Conservation (phyloP, 2,329 filamentous ascomycete species). For the Xylariaceae sp. region DNA sequence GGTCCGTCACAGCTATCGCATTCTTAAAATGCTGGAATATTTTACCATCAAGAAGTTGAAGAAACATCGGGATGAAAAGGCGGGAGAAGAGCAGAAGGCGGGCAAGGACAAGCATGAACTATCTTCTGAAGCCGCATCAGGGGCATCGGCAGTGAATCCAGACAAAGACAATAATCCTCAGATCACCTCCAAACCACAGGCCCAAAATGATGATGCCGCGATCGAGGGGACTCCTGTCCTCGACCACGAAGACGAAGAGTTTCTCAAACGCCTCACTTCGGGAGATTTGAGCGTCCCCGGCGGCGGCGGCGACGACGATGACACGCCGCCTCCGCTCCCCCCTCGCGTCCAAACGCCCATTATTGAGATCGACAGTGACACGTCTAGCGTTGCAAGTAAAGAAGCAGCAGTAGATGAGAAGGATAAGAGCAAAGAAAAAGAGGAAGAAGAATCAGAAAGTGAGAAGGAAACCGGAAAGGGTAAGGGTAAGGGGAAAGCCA, state of each 20-base stretch:
- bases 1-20: neutral
- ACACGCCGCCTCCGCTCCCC: slow-evolving; percentile 49
- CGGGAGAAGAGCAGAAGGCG: slow-evolving; percentile 22
- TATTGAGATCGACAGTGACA: slow-evolving; percentile 43
- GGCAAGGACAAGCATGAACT: slow-evolving; percentile 24
- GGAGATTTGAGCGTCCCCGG: slow-evolving; percentile 26
- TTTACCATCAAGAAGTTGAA: slow-evolving; percentile 58
- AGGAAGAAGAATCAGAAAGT: slow-evolving; percentile 29
- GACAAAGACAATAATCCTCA: no score
- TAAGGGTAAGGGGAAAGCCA: neutral
- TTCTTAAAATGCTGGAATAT: slow-evolving; percentile 55
- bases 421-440: slow-evolving; percentile 29
- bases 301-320: slow-evolving; percentile 39
- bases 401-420: slow-evolving; percentile 17
- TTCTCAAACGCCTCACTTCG: slow-evolving; percentile 50
- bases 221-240: slow-evolving; percentile 42
- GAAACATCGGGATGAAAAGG: slow-evolving; percentile 51
- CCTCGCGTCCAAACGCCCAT: slow-evolving; percentile 47
- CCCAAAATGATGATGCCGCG: neutral
- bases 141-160: slow-evolving; percentile 11
- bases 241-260: slow-evolving; percentile 51
- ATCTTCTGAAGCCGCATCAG: slow-evolving; percentile 13
- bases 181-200: slow-evolving; percentile 26
- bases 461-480: slow-evolving; percentile 15
- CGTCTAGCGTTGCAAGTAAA: slow-evolving; percentile 31